These are phyloP conservation scores for Bocquillonia castaneifolia DNA, from an alignment of 441 rosid species.

Conservation along the genomic window DNA sequence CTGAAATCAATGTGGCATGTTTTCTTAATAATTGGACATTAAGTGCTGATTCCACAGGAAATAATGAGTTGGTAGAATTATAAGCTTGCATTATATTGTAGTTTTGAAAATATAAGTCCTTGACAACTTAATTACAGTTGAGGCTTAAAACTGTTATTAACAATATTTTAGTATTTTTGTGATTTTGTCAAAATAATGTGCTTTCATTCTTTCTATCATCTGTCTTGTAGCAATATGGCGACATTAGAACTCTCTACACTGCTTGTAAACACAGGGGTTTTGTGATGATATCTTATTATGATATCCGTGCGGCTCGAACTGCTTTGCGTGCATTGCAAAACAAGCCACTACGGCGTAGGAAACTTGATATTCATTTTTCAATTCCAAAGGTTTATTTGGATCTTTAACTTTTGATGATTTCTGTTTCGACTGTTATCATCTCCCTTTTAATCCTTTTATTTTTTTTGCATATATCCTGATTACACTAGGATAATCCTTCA, in stretches of 20 bases:
- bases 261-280: conserved; percentile 99
- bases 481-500: conserved; percentile 87
- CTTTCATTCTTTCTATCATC: conserved; percentile 2
- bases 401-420: conserved; percentile 5
- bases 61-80: not conserved
- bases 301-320: conserved; percentile 91
- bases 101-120: not conserved
- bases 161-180: not conserved
- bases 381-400: conserved; percentile 75
- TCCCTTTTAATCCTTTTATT: not conserved
- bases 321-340: conserved; percentile 95
- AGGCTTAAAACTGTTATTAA: not conserved
- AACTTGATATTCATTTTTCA: conserved; percentile 96
- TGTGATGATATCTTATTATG: conserved; percentile 98
- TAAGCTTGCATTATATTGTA: not conserved
- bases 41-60: not conserved
- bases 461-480: conserved; percentile 3
- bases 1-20: not conserved
- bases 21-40: not conserved
- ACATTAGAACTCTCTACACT: conserved; percentile 91
- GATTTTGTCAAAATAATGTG: not conserved
- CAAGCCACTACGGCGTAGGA: conserved; percentile 87
- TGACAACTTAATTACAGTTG: not conserved
- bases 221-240: conserved; percentile 83
- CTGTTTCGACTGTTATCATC: not conserved